A percentile compares a stretch with the other conserved stretches of the same genome.
Evolutionary conservation across 495 filamentous ascomycete genomes (phyloP).

Genomic region (Daldinia caldariorum): DNA sequence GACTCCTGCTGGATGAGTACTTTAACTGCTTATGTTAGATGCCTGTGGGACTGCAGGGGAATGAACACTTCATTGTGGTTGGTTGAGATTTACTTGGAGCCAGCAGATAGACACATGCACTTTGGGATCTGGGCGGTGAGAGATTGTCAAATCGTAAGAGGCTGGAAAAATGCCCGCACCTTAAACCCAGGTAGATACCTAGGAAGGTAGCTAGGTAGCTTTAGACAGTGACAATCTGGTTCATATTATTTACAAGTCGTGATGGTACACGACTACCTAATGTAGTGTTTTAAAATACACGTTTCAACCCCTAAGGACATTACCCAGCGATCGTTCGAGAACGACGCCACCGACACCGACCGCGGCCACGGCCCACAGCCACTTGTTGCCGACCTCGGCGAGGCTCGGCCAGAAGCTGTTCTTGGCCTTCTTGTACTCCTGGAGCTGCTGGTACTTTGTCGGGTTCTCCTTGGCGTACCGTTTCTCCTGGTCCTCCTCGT

Average conservation of each 20-base stretch:
- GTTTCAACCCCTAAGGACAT: neutral
- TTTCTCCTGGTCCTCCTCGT: slow-evolving; percentile 60
- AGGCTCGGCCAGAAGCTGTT: slow-evolving; percentile 68
- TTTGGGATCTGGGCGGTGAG: too few relatives aligned
- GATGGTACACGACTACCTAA: neutral
- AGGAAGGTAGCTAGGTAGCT: too few relatives aligned
- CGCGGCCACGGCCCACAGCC: slow-evolving; percentile 62
- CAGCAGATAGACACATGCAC: too few relatives aligned
- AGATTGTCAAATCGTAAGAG: too few relatives aligned
- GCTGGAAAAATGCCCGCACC: too few relatives aligned
- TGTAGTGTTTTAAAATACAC: too few relatives aligned
- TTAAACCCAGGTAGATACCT: too few relatives aligned
- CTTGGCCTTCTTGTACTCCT: slow-evolving; percentile 59
- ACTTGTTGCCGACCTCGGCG: slow-evolving; percentile 60
- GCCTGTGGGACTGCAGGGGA: too few relatives aligned
- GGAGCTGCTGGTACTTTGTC: slow-evolving; percentile 61
- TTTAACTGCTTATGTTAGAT: too few relatives aligned
- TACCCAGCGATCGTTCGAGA: slow-evolving; percentile 37
- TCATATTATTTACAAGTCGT: neutral
- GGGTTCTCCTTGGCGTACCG: slow-evolving; percentile 59
- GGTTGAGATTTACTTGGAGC: too few relatives aligned
- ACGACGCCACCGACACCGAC: slow-evolving; percentile 52
- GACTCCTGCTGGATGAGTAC: too few relatives aligned
- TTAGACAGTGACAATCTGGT: neutral
- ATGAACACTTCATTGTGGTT: too few relatives aligned